Base-by-base conservation (phyloP, 306 rosid genomes). In the Canavalia ensiformis region DNA sequence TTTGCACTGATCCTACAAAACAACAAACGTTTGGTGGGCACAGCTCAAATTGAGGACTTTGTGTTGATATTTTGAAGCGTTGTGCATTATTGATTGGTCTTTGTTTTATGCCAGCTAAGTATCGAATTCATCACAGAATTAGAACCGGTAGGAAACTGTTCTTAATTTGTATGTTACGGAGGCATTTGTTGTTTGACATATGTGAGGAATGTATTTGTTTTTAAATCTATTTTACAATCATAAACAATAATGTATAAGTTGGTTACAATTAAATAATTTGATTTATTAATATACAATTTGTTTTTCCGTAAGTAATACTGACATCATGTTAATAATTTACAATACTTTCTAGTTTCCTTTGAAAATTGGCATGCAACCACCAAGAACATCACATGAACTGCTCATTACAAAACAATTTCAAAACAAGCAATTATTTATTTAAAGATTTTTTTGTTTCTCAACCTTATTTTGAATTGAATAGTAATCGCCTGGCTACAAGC, bases 1-100 rank as follows among this genome's bases (percentile, higher is more conserved):
- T 50, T 31, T 33, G 63, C 69, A 33, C 13, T 47, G n/a, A 56
- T 82, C n/a, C 46, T 9, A 33, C 77, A 50, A 62, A 80, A 72
- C 73, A 59, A 76, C 42, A 76, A 75, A 4, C 12, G 10, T 29
- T 82, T 41, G 57, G 77, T 67, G 71, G 55, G 54, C 81, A 57
- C 72, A 47, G 47, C 77, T 59, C 68, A 52, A 60, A 52, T 59
- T 76, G 50, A 76, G 86, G 56, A 60, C 64, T 81, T 39, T 8
- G 64, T 49, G 60, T 13, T 39, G 45, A 31, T 72, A 80, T 62
- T 80, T 62, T 62, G 59, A 80, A 72, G 75, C 50, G 28, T 74
- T 75, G 6, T 74, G 52, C 42, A 74, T 73, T 31, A 72, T 73
- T 75, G 29, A 59, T 10, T 57, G 58, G 4, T 47, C 10, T 29